Conservation (phyloP, 116 monocot genomes). For the Iris pallida region DNA sequence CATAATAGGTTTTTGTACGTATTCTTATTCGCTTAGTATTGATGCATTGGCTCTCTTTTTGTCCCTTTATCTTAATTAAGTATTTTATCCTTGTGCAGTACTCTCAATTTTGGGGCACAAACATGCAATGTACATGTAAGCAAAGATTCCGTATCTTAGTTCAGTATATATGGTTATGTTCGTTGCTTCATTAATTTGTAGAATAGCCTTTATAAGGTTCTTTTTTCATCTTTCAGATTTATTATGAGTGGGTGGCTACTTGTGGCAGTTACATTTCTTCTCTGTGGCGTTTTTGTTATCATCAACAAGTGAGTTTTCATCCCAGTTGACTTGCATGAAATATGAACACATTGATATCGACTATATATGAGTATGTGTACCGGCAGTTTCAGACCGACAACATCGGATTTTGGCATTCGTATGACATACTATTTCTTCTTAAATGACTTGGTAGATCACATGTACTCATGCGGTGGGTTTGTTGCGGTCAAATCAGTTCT, state of each 20-base stretch:
- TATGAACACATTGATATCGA: not conserved
- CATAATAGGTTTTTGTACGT: slow-evolving; percentile 73
- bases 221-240: slow-evolving; percentile 51
- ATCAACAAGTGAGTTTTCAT: slow-evolving; percentile 53
- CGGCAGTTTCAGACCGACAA: too few species aligned
- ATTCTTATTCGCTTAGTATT: not conserved
- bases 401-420: too few species aligned
- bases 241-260: slow-evolving; percentile 69
- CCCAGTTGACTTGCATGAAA: not conserved
- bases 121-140: slow-evolving; percentile 78
- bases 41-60: not conserved
- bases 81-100: slow-evolving; percentile 33
- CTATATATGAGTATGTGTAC: too few species aligned
- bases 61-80: not conserved
- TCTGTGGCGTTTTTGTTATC: slow-evolving; percentile 71
- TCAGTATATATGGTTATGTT: not conserved
- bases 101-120: slow-evolving; percentile 50
- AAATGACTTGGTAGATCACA: too few species aligned
- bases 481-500: too few species aligned
- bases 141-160: not conserved
- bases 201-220: not conserved
- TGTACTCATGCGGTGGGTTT: too few species aligned
- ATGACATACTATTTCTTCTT: too few species aligned
- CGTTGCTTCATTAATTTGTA: not conserved
- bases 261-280: slow-evolving; percentile 68